Evolutionary conservation across 495 filamentous ascomycete genomes (phyloP).

Genomic region (Xanthoparmelia taractica): DNA sequence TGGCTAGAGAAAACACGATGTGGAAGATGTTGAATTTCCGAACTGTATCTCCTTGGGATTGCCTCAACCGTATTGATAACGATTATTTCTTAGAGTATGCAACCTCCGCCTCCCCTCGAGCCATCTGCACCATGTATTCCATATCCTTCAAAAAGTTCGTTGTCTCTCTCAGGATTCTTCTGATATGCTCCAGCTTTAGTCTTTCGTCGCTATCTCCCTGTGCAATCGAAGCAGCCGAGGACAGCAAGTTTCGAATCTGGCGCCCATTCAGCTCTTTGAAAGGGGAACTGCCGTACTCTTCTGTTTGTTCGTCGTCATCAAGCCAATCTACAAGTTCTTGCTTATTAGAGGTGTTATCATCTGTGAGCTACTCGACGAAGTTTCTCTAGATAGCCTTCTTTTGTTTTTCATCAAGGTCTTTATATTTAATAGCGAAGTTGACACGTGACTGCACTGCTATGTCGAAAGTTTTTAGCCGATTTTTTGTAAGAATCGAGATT

Average conservation of each 20-base stretch:
- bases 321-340: constrained; percentile 1
- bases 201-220: constrained; percentile 11
- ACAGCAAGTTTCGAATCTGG: constrained; percentile 33
- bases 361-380: constrained; percentile 21
- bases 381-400: constrained; percentile 22
- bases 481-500: constrained; percentile 46
- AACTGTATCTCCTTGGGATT: not conserved
- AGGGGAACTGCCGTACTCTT: constrained; percentile 20
- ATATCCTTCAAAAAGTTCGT: not conserved
- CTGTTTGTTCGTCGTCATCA: constrained; percentile 18
- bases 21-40: not conserved
- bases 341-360: constrained; percentile 18
- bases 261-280: constrained; percentile 26
- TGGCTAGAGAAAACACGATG: too few relatives aligned
- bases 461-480: constrained; percentile 38
- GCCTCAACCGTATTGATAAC: not conserved
- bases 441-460: constrained; percentile 42
- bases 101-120: not conserved
- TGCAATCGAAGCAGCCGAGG: constrained; percentile 25
- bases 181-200: constrained; percentile 3
- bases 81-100: not conserved
- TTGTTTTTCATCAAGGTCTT: constrained; percentile 23
- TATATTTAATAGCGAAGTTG: constrained; percentile 31
- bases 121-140: not conserved
- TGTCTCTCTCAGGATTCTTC: constrained; percentile 2